Evolutionary conservation across 352 stramenopile species (phyloP).

Genomic region (Pythium myriotylum): DNA sequence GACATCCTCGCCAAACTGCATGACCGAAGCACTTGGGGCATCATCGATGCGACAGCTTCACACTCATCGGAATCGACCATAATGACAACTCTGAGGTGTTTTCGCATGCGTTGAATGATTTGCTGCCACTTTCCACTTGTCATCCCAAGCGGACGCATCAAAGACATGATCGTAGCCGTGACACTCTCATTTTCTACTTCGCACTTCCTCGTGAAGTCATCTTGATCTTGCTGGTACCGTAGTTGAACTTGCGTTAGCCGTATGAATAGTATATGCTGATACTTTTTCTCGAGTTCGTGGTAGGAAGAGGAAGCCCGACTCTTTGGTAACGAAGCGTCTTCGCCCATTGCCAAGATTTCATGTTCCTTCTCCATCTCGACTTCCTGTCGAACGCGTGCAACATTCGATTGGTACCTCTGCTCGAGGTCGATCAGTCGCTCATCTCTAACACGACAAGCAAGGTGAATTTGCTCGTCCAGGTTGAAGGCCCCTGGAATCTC

Average conservation of each 20-base stretch:
- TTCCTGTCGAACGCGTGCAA: constrained; percentile 37
- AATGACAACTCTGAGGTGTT: constrained; percentile 51
- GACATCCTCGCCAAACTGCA: constrained; percentile 40
- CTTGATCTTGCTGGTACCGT: constrained; percentile 60
- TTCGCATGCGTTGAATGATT: constrained; percentile 55
- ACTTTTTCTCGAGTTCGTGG: constrained; percentile 41
- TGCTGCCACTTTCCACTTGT: constrained; percentile 74
- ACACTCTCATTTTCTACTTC: constrained; percentile 78
- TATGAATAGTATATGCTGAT: constrained; percentile 30
- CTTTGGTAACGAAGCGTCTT: constrained; percentile 12
- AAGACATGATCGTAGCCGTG: constrained; percentile 72
- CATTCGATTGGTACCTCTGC: constrained; percentile 32
- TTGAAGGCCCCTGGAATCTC: constrained; percentile 64
- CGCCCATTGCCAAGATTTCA: constrained; percentile 26
- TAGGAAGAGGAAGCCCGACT: constrained; percentile 35
- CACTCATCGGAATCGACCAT: constrained; percentile 38
- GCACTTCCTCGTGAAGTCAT: constrained; percentile 54
- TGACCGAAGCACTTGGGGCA: constrained; percentile 36
- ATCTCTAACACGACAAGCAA: constrained; percentile 62
- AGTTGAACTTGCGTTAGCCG: constrained; percentile 45
- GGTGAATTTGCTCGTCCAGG: constrained; percentile 65
- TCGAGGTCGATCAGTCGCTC: constrained; percentile 64
- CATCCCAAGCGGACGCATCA: constrained; percentile 68
- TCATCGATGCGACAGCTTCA: neutral
- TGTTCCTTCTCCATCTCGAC: constrained; percentile 38